These are phyloP conservation scores for Pisolithus albus DNA, from an alignment of 768 basidiomycete genomes.

Conservation along the genomic window DNA sequence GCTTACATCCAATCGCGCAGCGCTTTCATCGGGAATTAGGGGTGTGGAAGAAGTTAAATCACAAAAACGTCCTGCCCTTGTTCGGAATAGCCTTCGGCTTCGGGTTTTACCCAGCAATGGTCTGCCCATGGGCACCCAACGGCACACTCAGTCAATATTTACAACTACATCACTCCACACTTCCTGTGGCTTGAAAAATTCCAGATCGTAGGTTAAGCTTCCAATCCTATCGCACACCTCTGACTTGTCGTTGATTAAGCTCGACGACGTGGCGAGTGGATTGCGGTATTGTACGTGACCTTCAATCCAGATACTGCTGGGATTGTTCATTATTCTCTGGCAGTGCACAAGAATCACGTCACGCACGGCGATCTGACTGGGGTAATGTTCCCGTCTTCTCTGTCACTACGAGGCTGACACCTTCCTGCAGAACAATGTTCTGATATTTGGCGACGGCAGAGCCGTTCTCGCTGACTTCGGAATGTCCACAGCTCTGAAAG, in stretches of 20 bases:
- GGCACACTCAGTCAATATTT: conserved; percentile 18
- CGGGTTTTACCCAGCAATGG: conserved; percentile 17
- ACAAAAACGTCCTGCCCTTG: conserved; percentile 23
- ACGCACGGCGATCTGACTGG: conserved; percentile 14
- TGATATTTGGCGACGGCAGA: conserved; percentile 16
- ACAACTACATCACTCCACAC: not conserved
- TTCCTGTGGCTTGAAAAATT: conserved; percentile 2
- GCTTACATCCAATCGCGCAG: not conserved
- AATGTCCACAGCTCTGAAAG: conserved; percentile 32
- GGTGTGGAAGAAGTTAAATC: conserved; percentile 23
- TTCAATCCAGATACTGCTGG: not conserved
- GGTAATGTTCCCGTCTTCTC: conserved; percentile 2
- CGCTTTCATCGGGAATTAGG: conserved; percentile 22
- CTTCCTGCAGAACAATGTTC: conserved; percentile 11
- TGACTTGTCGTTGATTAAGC: conserved; percentile 11
- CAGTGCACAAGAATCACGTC: conserved; percentile 12
- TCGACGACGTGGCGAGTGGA: conserved; percentile 10
- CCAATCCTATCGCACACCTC: conserved; percentile 12
- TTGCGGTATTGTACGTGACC: conserved; percentile 9
- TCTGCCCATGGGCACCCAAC: conserved; percentile 27
- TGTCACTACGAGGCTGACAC: too few species aligned
- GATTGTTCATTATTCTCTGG: not conserved
- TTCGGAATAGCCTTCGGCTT: conserved; percentile 21
- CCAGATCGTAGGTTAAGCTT: conserved; percentile 10
- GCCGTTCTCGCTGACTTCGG: conserved; percentile 42